Conservation (phyloP, 2,329 filamentous ascomycete species). For the Mariannaea sp. region DNA sequence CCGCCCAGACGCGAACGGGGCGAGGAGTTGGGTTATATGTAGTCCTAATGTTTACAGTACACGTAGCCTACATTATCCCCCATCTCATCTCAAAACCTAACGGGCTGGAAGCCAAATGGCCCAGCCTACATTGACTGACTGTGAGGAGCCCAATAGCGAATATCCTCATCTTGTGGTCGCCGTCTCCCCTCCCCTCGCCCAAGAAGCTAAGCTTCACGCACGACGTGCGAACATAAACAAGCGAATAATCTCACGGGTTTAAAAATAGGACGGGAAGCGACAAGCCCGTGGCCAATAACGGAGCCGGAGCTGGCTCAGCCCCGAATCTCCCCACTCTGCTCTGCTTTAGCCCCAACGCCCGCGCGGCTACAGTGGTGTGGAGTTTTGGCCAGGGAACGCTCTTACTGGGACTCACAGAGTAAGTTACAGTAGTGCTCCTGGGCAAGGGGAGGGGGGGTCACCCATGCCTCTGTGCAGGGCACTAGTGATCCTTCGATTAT, state of each 20-base stretch:
- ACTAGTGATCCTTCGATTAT: slow-evolving; percentile 13
- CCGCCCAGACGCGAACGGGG: slow-evolving; percentile 13
- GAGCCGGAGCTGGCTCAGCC: slow-evolving; percentile 12
- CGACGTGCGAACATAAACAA: neutral
- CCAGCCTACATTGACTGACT: no score
- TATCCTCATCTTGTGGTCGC: no score
- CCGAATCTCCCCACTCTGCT: slow-evolving; percentile 11
- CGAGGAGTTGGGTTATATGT: no score
- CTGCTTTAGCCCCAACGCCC: slow-evolving; percentile 20
- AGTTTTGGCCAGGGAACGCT: slow-evolving; percentile 9
- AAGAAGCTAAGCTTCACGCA: neutral
- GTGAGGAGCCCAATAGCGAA: no score
- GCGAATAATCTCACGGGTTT: slow-evolving; percentile 1
- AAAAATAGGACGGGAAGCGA: slow-evolving; percentile 20
- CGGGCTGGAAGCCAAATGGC: no score
- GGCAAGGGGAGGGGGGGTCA: no score
- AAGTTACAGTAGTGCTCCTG: no score
- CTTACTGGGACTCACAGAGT: neutral
- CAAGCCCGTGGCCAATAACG: slow-evolving; percentile 16
- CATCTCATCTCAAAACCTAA: no score
- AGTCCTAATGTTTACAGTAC: no score
- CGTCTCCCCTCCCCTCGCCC: no score
- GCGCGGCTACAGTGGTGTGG: slow-evolving; percentile 15
- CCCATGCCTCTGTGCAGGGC: neutral
- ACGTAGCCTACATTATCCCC: no score